Evolutionary conservation across 140 eudicot species (phyloP).

Genomic region (Ambrosia hybrid): DNA sequence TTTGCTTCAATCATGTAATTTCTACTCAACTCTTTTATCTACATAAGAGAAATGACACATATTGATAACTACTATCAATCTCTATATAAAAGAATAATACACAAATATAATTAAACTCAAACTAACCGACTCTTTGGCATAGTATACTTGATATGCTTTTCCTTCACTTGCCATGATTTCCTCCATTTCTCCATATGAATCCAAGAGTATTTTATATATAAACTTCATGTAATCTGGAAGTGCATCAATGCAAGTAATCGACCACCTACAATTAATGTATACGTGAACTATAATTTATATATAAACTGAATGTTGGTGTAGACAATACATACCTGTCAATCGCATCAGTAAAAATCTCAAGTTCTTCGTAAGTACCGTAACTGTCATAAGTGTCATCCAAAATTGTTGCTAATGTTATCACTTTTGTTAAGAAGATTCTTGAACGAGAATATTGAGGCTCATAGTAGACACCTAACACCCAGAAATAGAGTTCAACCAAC

Average conservation of each 20-base stretch:
- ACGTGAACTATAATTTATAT: no score
- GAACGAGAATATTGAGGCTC: neutral
- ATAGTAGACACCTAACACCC: neutral
- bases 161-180: neutral
- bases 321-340: neutral
- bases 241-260: neutral
- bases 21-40: neutral
- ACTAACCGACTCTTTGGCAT: neutral
- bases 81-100: no score
- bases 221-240: conserved; percentile 4
- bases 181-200: neutral
- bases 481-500: no score
- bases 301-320: no score
- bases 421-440: no score
- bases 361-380: neutral
- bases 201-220: neutral
- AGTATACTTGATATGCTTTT: no score
- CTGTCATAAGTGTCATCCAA: neutral
- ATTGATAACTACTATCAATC: no score
- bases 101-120: no score
- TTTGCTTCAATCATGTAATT: neutral
- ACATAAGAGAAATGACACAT: neutral
- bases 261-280: neutral
- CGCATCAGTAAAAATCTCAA: neutral
- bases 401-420: neutral